Evolutionary conservation across 495 filamentous ascomycete genomes (phyloP).

Genomic region (Aspergillus cavernicola): DNA sequence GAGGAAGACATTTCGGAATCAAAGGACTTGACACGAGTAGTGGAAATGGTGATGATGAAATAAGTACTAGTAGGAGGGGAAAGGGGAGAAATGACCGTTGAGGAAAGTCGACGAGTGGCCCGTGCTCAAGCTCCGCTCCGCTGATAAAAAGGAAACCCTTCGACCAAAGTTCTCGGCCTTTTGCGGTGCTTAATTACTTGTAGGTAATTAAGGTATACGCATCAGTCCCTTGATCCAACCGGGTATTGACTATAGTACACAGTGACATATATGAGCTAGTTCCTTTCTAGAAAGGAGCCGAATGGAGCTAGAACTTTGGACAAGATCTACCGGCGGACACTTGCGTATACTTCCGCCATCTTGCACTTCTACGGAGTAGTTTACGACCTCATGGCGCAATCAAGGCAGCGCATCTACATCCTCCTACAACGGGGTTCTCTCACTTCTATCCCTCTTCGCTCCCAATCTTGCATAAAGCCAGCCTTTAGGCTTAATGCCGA

Average conservation of each 20-base stretch:
- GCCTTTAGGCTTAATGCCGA: background rate
- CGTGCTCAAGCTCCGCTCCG: slow-evolving; percentile 26
- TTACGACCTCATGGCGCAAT: background rate
- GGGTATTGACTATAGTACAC: no score
- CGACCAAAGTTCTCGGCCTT: background rate
- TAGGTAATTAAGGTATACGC: no score
- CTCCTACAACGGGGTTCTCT: background rate
- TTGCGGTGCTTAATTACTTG: background rate
- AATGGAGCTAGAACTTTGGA: no score
- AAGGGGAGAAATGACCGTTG: background rate
- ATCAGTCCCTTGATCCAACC: no score
- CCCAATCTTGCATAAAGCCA: background rate
- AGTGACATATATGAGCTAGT: no score
- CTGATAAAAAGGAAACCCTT: background rate
- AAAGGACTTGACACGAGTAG: no score
- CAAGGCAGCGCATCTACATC: background rate
- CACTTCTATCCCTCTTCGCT: background rate
- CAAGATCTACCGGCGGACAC: no score
- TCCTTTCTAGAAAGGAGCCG: no score
- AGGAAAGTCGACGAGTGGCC: slow-evolving; percentile 18
- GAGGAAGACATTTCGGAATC: slow-evolving; percentile 24
- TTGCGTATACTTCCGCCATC: background rate
- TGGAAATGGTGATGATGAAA: slow-evolving; percentile 4
- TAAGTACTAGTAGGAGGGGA: no score
- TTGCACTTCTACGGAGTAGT: no score